Conservation (phyloP, 1,284 basidiomycete species). For the Ceratobasidium sp. region DNA sequence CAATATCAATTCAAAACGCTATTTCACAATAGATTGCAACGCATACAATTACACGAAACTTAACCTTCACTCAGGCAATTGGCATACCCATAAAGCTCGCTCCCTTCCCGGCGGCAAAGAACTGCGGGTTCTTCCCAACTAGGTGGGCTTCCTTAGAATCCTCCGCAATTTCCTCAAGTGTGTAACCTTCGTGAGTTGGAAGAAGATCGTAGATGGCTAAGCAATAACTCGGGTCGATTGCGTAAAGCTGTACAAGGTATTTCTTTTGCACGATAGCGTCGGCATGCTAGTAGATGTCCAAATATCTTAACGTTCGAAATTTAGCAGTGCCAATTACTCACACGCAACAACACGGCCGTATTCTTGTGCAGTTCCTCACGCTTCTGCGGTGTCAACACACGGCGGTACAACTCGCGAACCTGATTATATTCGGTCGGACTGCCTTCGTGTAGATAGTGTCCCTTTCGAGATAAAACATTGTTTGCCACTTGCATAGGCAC, state of each 20-base stretch:
- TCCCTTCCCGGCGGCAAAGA: slow-evolving; percentile 13
- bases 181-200: slow-evolving; percentile 53
- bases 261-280: slow-evolving; percentile 57
- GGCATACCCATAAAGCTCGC: slow-evolving; percentile 34
- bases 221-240: slow-evolving; percentile 56
- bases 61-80: not conserved
- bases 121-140: slow-evolving; percentile 41
- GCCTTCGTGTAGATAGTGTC: slow-evolving; percentile 53
- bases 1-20: too few relatives aligned
- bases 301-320: not conserved
- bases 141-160: slow-evolving; percentile 48
- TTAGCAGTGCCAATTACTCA: slow-evolving; percentile 39
- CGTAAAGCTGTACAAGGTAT: slow-evolving; percentile 57
- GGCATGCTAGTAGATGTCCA: slow-evolving; percentile 50
- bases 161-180: slow-evolving; percentile 54
- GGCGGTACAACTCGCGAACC: slow-evolving; percentile 55
- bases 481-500: slow-evolving; percentile 55
- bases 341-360: slow-evolving; percentile 55
- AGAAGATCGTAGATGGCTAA: slow-evolving; percentile 54
- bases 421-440: slow-evolving; percentile 56
- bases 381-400: slow-evolving; percentile 55
- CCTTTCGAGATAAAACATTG: slow-evolving; percentile 56
- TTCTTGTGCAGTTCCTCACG: slow-evolving; percentile 56
- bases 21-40: not conserved
- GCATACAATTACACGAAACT: not conserved